A percentile compares a stretch with the other conserved stretches of the same genome.
Evolutionary conservation across 2,329 filamentous ascomycete genomes (phyloP).

Genomic region (Penicillium sp.): DNA sequence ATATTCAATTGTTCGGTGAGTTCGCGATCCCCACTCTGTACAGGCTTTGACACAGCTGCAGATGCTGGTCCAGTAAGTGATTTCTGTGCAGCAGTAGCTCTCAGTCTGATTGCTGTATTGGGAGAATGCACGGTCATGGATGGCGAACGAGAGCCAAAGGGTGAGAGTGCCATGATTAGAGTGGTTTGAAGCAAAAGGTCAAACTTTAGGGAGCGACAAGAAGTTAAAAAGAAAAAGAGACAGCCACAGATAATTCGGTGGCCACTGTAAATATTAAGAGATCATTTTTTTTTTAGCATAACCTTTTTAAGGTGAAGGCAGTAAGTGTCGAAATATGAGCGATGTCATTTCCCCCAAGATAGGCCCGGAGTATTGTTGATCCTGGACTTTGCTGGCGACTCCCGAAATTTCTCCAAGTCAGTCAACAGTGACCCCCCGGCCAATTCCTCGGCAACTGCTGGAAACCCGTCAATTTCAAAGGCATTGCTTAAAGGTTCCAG

Average conservation of each 20-base stretch:
- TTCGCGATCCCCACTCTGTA: constrained; percentile 36
- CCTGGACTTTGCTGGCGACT: constrained; percentile 19
- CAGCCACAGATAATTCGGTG: background rate
- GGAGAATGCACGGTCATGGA: constrained; percentile 33
- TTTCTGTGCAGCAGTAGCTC: constrained; percentile 34
- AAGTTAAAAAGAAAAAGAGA: background rate
- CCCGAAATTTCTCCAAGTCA: constrained; percentile 31
- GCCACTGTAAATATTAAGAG: background rate
- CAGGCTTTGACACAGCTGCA: constrained; percentile 12
- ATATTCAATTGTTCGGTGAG: constrained; percentile 76
- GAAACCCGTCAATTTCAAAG: background rate
- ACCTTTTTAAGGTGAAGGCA: background rate
- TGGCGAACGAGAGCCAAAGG: constrained; percentile 41
- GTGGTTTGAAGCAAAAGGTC: background rate
- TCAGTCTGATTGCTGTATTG: constrained; percentile 34
- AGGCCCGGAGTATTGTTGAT: constrained; percentile 33
- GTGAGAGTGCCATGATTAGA: constrained; percentile 43
- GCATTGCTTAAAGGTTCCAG: background rate
- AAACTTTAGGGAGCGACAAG: background rate
- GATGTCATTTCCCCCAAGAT: background rate
- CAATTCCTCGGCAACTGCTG: constrained; percentile 6
- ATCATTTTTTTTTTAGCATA: constrained; percentile 6
- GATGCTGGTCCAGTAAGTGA: constrained; percentile 18
- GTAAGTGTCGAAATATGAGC: background rate
- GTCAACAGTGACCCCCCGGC: constrained; percentile 5